phyloP scores from a whole-genome alignment of 208 protist species.

The Strigomonas culicis region DNA sequence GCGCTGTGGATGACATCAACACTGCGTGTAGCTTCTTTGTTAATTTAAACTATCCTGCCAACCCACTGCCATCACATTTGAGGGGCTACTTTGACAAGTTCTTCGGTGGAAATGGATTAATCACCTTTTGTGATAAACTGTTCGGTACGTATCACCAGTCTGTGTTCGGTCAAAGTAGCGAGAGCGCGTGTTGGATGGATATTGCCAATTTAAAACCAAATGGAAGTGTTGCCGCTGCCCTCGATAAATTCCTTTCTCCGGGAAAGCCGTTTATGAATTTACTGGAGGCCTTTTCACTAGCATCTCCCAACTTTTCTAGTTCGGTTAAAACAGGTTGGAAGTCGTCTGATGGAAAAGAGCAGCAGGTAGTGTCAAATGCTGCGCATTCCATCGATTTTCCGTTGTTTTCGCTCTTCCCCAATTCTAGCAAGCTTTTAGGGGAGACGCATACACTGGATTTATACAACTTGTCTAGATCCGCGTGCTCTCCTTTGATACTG shows the following conservation, averaged over 20 bases:
- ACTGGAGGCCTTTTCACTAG: slow-evolving; percentile 61
- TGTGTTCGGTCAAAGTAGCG: slow-evolving; percentile 8
- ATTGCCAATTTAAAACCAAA: slow-evolving; percentile 61
- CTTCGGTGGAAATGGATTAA: slow-evolving; percentile 54
- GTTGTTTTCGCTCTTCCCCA: slow-evolving; percentile 41
- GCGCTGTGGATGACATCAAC: no score
- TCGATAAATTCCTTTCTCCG: slow-evolving; percentile 68
- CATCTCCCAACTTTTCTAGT: slow-evolving; percentile 38
- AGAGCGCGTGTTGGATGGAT: slow-evolving; percentile 67
- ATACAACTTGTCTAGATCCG: slow-evolving; percentile 40
- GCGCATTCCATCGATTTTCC: slow-evolving; percentile 51
- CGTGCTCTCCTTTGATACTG: slow-evolving; percentile 50
- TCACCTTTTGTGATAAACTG: slow-evolving; percentile 60
- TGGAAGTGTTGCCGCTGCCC: slow-evolving; percentile 34
- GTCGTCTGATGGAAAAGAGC: slow-evolving; percentile 20
- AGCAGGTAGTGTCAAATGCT: slow-evolving; percentile 3
- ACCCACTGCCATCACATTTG: slow-evolving; percentile 19
- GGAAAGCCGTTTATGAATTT: slow-evolving; percentile 49
- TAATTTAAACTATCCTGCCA: no score
- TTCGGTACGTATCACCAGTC: slow-evolving; percentile 43
- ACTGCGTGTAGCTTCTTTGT: no score
- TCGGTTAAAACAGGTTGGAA: slow-evolving; percentile 58
- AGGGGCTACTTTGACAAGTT: slow-evolving; percentile 64
- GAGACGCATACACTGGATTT: slow-evolving; percentile 50
- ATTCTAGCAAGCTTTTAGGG: slow-evolving; percentile 53